A percentile compares a stretch with the other conserved stretches of the same genome.
Conservation (phyloP, 805 yeast genomes). For the Candida multigemmis region DNA sequence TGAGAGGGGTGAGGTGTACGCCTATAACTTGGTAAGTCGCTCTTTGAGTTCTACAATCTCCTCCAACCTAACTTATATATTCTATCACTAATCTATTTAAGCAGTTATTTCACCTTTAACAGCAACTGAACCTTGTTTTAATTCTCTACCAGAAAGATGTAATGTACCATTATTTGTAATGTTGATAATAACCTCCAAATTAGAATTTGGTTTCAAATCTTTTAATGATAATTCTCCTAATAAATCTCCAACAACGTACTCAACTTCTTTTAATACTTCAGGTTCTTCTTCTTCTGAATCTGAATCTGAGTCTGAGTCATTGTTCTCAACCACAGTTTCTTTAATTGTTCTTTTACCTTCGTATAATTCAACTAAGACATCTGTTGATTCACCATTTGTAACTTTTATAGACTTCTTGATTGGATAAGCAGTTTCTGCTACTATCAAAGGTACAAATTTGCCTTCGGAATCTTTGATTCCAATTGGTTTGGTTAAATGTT, state of each 20-base stretch:
- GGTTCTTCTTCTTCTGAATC: slow-evolving; percentile 74
- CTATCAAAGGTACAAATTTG: slow-evolving; percentile 61
- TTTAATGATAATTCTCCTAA: slow-evolving; percentile 73
- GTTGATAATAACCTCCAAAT: slow-evolving; percentile 62
- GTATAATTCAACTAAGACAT: slow-evolving; percentile 58
- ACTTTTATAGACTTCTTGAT: slow-evolving; percentile 68
- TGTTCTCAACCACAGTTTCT: slow-evolving; percentile 71
- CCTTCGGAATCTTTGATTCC: slow-evolving; percentile 76
- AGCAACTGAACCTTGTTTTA: slow-evolving; percentile 46
- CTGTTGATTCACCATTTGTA: slow-evolving; percentile 49
- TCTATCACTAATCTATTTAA: slow-evolving; percentile 1
- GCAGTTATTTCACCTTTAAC: slow-evolving; percentile 44
- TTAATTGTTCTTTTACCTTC: slow-evolving; percentile 82
- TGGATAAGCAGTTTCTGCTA: slow-evolving; percentile 85
- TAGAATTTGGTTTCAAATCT: slow-evolving; percentile 54
- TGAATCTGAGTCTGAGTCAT: slow-evolving; percentile 40
- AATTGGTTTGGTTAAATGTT: slow-evolving; percentile 74
- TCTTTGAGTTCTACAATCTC: too few species aligned
- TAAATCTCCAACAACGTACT: slow-evolving; percentile 61
- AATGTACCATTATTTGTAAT: slow-evolving; percentile 58
- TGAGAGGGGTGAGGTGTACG: too few species aligned
- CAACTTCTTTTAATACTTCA: slow-evolving; percentile 70
- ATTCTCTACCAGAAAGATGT: slow-evolving; percentile 59
- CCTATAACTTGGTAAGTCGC: too few species aligned
- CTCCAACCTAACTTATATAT: slow-evolving; percentile 1